Conservation (phyloP, 83 land plant species). For the Picea mariana region DNA sequence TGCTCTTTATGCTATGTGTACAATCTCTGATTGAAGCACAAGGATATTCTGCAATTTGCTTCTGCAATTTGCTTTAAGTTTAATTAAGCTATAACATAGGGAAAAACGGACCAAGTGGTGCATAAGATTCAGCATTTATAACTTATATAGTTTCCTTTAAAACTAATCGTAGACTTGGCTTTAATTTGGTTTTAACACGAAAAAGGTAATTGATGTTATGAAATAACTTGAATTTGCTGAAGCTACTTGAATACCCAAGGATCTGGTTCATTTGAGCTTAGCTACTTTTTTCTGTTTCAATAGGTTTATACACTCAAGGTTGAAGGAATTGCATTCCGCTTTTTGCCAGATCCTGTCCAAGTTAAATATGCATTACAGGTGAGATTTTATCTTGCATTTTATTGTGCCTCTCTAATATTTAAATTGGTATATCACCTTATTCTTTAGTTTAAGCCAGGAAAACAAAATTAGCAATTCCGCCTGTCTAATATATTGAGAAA, state of each 20-base stretch:
- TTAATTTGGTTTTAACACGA: background rate
- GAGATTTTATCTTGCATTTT: slow-evolving; percentile 11
- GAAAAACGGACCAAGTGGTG: background rate
- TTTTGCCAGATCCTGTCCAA: slow-evolving; percentile 84
- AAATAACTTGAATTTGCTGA: too few species aligned
- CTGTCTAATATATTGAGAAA: too few species aligned
- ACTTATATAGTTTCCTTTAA: background rate
- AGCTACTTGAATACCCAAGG: background rate
- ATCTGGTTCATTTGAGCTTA: background rate
- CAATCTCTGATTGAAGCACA: background rate
- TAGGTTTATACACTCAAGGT: slow-evolving; percentile 82
- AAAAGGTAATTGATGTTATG: too few species aligned
- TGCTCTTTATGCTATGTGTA: background rate
- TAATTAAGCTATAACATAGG: background rate
- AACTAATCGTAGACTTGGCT: background rate
- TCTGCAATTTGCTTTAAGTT: too few species aligned
- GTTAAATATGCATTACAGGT: slow-evolving; percentile 78
- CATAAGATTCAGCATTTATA: background rate
- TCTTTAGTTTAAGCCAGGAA: too few species aligned
- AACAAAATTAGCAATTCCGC: too few species aligned
- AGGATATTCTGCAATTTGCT: background rate
- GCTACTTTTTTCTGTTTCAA: slow-evolving; percentile 12
- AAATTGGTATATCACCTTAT: too few species aligned
- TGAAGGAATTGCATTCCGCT: slow-evolving; percentile 88
- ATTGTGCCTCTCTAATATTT: too few species aligned